Evolutionary conservation across 441 rosid species (phyloP), one percentile per base, ranked within the genome.

Genomic region (Dalechampia spathulata): DNA sequence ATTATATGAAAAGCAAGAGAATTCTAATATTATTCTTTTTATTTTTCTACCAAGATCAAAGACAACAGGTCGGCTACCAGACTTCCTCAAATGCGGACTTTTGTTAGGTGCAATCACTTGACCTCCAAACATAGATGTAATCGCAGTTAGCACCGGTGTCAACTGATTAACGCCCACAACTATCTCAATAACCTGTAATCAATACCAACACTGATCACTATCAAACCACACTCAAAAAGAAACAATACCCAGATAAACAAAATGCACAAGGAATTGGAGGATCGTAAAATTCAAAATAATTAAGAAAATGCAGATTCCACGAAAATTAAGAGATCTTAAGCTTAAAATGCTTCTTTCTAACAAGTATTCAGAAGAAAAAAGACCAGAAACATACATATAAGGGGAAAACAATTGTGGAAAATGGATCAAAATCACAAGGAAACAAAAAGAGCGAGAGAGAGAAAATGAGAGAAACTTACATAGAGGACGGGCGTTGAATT

Each of bases 41-140:
- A 30, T 30, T 56, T 25, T 60, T 48, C 42, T 81, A 89, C 96
- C 99, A 60, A 75, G 71, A 83, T 86, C 93, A 62, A 72, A 61
- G 67, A 87, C 75, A 41, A 77, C 77, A 22, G 73, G 64, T 66
- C 90, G 77, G 78, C 93, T 83, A 72, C 91, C 95, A 25, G 97
- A 72, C 80, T 83, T 86, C 83, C 95, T 83, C 66, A 86, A 70
- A 71, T 86, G 95, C 20, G 91, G 86, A 69, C 89, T 87, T 59
- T 82, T 78, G 51, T 61, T 69, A 48, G 89, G 69, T 54, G 74
- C 69, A 48, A 76, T 55, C 53, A 60, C 84, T 46, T 75, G 75
- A 47, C 83, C 85, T 39, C 90, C 92, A 67, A 90, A 82, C 97
- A 90, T 90, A 76, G 84, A 77, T 72, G 52, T 62, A 28, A 40